phyloP scores from a whole-genome alignment of 2,329 filamentous ascomycete genomes.

The Grosmannia clavigera region DNA sequence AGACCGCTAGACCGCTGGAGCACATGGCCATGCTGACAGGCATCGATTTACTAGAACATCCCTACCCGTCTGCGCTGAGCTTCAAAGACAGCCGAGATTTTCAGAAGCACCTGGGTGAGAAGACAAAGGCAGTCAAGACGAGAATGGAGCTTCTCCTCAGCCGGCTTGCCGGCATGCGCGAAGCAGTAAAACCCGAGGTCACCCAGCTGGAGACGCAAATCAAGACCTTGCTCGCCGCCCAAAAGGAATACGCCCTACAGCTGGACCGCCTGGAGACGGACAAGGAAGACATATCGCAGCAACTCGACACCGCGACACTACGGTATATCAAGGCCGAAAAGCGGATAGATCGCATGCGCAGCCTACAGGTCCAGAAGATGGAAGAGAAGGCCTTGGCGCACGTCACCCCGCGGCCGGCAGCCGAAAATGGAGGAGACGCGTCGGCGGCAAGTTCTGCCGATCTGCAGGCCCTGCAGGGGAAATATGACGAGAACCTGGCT shows the following conservation, averaged over 20 bases:
- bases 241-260: conserved; percentile 71
- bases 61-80: conserved; percentile 44
- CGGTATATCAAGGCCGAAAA: conserved; percentile 94
- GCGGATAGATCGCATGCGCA: conserved; percentile 81
- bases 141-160: conserved; percentile 59
- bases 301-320: conserved; percentile 76
- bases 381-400: conserved; percentile 78
- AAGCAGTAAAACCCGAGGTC: conserved; percentile 52
- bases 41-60: conserved; percentile 27
- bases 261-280: conserved; percentile 64
- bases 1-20: too few relatives aligned
- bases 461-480: conserved; percentile 56
- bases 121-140: conserved; percentile 62
- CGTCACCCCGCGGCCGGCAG: conserved; percentile 34
- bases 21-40: not conserved
- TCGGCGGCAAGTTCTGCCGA: conserved; percentile 39
- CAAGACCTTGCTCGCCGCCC: conserved; percentile 59
- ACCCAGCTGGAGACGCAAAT: conserved; percentile 63
- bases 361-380: conserved; percentile 77
- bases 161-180: conserved; percentile 37
- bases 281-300: conserved; percentile 74
- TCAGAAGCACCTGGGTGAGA: conserved; percentile 65
- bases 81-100: conserved; percentile 62
- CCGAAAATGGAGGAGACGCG: conserved; percentile 38
- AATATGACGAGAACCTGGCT: conserved; percentile 66